Evolutionary conservation across 768 basidiomycete genomes (phyloP).

Genomic region (Favolaschia claudopus): DNA sequence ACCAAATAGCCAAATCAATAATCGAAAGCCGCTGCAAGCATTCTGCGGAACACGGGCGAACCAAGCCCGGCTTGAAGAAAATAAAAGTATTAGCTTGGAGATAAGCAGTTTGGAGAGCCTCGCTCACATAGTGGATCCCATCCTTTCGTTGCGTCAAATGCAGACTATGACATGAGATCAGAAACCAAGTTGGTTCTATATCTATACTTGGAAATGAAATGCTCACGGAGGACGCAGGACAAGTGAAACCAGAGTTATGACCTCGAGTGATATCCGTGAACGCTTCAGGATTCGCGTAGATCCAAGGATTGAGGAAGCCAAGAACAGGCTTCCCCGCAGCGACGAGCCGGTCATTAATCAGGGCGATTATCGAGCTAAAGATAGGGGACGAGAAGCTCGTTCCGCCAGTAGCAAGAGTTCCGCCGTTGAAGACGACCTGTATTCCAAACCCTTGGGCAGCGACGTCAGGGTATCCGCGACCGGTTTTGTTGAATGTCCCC

Average conservation of each 20-base stretch:
- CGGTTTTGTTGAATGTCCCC: conserved; percentile 52
- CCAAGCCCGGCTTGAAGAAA: not conserved
- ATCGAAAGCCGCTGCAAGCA: not conserved
- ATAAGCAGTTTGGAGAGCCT: not conserved
- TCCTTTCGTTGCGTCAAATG: not conserved
- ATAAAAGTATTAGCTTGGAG: too few species aligned
- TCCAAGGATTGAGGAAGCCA: conserved; percentile 9
- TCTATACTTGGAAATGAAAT: not conserved
- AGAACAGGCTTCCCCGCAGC: conserved; percentile 30
- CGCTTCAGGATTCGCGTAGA: not conserved
- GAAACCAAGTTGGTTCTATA: not conserved
- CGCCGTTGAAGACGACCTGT: not conserved
- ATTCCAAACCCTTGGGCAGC: conserved; percentile 1
- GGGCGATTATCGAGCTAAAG: conserved; percentile 50
- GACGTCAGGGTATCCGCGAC: conserved; percentile 17
- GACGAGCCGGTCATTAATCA: conserved; percentile 51
- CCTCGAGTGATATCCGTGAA: conserved; percentile 1
- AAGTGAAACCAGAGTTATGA: not conserved
- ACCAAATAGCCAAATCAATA: too few species aligned
- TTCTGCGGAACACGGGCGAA: not conserved
- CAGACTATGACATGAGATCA: not conserved
- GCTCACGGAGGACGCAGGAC: not conserved
- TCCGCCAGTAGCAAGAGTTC: conserved; percentile 35
- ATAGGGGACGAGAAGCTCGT: conserved; percentile 54
- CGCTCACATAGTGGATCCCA: conserved; percentile 3